Base-by-base conservation (phyloP, 176 grass and related monocot genomes). In the Phoenix roebelenii region DNA sequence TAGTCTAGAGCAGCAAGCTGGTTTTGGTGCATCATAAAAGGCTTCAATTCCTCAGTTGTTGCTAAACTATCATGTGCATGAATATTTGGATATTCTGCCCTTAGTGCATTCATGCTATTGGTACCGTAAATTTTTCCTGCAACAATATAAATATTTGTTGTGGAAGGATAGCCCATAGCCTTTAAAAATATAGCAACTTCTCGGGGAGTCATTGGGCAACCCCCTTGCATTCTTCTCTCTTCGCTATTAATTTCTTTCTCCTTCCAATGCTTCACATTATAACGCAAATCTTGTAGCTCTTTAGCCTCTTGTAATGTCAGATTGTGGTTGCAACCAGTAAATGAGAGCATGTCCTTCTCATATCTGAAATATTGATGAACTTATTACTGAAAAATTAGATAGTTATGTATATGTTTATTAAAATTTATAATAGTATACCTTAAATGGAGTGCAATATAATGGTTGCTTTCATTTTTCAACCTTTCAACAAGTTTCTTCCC, bases 331-430 rank as follows among this genome's bases (percentile, higher is more conserved):
- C 93, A 98, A 18, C 93, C 93, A 4, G 93, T 98, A 74, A 98
- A 98, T 17, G 93, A 85, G 18, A 98, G 78, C 93, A 98, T 98
- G 67, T 98, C 93, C 87, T 92, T 98, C 79, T 98, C 93, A 32
- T 98, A 97, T 61, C 92, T 97, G 66, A 59, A 52, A 72, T 5
- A 64, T 72, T 0, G 35, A 3, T 12, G 35, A 44, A 44, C 35
- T 14, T 44, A 7, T 44, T 44, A 30, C 6, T 14, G 2, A 44
- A 12, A 39, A 44, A 44, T 12, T 44, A 44, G 7, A 44, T 44
- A 44, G 12, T 9, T 2, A 14, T 9, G 7, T 14, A 44, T 44
- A 44, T 12, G 5, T 14, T 14, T 12, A 44, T 44, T 2, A 44
- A 44, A 44, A 44, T 44, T 14, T 44, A 12, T 14, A 12, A 44